Conservation (phyloP, 2,329 filamentous ascomycete genomes). For the Colletotrichum scovillei region DNA sequence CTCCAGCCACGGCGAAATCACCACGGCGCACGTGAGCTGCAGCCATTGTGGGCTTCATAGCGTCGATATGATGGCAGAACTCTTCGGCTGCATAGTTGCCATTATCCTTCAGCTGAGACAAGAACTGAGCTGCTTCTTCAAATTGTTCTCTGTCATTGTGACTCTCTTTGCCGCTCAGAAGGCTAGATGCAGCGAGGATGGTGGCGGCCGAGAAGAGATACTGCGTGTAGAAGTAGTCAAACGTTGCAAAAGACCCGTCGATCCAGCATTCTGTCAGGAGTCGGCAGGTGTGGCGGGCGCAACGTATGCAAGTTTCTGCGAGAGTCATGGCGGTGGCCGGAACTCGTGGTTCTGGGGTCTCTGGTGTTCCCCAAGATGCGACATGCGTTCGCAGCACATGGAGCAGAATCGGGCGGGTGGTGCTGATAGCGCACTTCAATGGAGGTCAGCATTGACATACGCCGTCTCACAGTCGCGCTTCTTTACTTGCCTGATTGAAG, state of each 20-base stretch:
- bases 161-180: slow-evolving; percentile 45
- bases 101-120: slow-evolving; percentile 50
- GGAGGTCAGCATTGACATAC: too few species aligned
- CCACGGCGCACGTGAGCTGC: slow-evolving; percentile 20
- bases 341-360: slow-evolving; percentile 38
- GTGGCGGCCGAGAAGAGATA: slow-evolving; percentile 59
- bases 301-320: slow-evolving; percentile 56
- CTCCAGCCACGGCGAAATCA: background rate
- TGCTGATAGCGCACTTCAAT: slow-evolving; percentile 45
- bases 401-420: slow-evolving; percentile 48
- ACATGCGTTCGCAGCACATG: slow-evolving; percentile 47
- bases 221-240: slow-evolving; percentile 59
- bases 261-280: slow-evolving; percentile 58
- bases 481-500: slow-evolving; percentile 39
- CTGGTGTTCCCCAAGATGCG: slow-evolving; percentile 37
- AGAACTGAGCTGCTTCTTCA: slow-evolving; percentile 49
- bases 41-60: slow-evolving; percentile 44
- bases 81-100: slow-evolving; percentile 55
- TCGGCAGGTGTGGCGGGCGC: slow-evolving; percentile 55
- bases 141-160: slow-evolving; percentile 53
- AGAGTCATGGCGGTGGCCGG: slow-evolving; percentile 49
- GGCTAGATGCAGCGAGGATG: slow-evolving; percentile 55
- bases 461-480: fast-evolving
- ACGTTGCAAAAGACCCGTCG: slow-evolving; percentile 56
- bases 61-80: slow-evolving; percentile 53